Conservation (phyloP, 108 stramenopile species). For the Cylindrotheca closterium region DNA sequence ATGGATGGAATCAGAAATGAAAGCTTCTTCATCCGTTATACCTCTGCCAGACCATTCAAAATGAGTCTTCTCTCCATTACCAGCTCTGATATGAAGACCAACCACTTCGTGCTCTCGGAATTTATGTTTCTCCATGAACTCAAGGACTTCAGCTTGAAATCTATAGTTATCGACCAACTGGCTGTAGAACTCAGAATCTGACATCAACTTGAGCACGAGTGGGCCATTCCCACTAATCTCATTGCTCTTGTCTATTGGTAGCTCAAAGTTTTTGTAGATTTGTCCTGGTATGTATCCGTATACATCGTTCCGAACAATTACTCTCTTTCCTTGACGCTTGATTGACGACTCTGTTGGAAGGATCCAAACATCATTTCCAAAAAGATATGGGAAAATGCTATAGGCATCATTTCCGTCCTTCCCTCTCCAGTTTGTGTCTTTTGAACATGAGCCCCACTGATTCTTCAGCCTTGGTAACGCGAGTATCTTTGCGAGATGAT, state of each 20-base stretch:
- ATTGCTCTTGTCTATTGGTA: conserved; percentile 9
- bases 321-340: not conserved
- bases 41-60: conserved; percentile 32
- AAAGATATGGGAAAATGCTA: conserved; percentile 35
- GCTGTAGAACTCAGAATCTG: conserved; percentile 41
- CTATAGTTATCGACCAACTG: conserved; percentile 21
- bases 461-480: conserved; percentile 25
- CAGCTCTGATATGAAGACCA: conserved; percentile 48
- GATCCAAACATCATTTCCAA: conserved; percentile 40
- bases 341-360: conserved; percentile 9
- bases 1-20: conserved; percentile 15
- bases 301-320: conserved; percentile 46
- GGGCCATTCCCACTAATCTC: conserved; percentile 5
- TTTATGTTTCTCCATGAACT: conserved; percentile 29
- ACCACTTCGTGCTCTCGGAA: conserved; percentile 42
- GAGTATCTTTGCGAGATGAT: conserved; percentile 35
- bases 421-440: conserved; percentile 2
- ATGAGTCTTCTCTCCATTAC: conserved; percentile 45
- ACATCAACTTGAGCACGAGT: conserved; percentile 18
- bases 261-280: conserved; percentile 34
- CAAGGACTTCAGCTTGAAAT: conserved; percentile 16
- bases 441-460: conserved; percentile 33
- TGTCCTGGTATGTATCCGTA: conserved; percentile 47
- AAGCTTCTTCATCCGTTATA: conserved; percentile 14
- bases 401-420: not conserved